These are phyloP conservation scores for Epichloe uncinata DNA, from an alignment of 2,329 filamentous ascomycete species.

Conservation along the genomic window DNA sequence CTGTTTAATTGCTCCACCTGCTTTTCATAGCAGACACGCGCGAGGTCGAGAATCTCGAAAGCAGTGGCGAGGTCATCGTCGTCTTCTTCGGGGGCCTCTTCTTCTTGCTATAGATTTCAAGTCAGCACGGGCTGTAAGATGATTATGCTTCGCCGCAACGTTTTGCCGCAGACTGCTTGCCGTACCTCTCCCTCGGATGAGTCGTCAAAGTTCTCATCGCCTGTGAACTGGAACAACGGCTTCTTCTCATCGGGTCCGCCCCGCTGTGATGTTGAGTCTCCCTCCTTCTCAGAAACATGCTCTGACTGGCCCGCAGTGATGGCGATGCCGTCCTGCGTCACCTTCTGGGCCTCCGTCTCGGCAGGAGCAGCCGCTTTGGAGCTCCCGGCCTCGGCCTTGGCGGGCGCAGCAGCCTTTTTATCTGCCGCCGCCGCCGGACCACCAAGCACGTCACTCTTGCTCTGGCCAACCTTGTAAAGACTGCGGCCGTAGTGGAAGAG, in stretches of 20 bases:
- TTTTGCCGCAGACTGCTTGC: background rate
- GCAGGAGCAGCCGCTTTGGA: slow-evolving; percentile 22
- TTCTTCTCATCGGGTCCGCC: slow-evolving; percentile 38
- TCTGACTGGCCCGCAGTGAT: slow-evolving; percentile 30
- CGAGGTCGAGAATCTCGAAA: slow-evolving; percentile 73
- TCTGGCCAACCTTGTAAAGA: slow-evolving; percentile 85
- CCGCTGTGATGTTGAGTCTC: slow-evolving; percentile 23
- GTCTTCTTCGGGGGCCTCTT: slow-evolving; percentile 35
- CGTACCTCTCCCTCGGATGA: slow-evolving; percentile 60
- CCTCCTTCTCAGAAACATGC: slow-evolving; percentile 23
- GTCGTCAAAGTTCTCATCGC: slow-evolving; percentile 85
- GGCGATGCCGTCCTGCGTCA: slow-evolving; percentile 32
- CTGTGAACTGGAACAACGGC: slow-evolving; percentile 80
- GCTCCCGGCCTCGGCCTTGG: slow-evolving; percentile 26
- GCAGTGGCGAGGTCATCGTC: slow-evolving; percentile 66
- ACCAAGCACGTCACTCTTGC: slow-evolving; percentile 87
- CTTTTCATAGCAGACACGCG: slow-evolving; percentile 52
- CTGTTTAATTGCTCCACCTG: slow-evolving; percentile 29
- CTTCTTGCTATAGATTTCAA: slow-evolving; percentile 18
- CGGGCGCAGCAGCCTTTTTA: slow-evolving; percentile 23
- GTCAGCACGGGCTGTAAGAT: background rate
- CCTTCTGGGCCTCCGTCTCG: slow-evolving; percentile 27
- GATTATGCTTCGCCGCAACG: background rate
- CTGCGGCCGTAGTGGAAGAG: slow-evolving; percentile 90
- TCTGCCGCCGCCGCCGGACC: slow-evolving; percentile 55